Percentiles rank a stretch among this genome's conserved stretches.
phyloP scores from a whole-genome alignment of 176 grass and related monocot species.

The Lolium rigidum region DNA sequence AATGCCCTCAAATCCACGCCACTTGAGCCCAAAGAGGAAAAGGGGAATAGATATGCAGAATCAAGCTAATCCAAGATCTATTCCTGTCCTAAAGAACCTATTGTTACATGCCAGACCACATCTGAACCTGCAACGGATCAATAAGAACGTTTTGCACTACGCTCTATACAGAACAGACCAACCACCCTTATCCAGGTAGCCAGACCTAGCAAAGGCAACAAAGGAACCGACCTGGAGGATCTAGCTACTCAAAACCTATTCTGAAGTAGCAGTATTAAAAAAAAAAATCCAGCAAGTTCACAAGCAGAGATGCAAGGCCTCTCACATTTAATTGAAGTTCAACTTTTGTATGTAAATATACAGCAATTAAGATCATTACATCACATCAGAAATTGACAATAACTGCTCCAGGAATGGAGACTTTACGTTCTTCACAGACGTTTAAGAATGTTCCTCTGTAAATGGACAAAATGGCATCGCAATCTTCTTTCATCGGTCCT shows the following conservation, averaged over 20 bases:
- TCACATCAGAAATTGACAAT: background rate
- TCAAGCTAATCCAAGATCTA: background rate
- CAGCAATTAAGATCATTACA: background rate
- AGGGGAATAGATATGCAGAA: background rate
- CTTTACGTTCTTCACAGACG: background rate
- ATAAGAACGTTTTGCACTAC: background rate
- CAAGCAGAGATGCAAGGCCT: background rate
- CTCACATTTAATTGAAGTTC: background rate
- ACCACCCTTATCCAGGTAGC: background rate
- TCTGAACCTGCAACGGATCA: background rate
- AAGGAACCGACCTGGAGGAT: background rate
- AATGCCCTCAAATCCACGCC: background rate
- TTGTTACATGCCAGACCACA: background rate
- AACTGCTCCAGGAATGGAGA: background rate
- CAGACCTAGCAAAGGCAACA: background rate
- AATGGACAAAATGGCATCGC: background rate
- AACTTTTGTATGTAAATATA: slow-evolving; percentile 1
- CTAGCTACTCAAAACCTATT: background rate
- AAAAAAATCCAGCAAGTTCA: background rate
- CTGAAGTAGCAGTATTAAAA: background rate
- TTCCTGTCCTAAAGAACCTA: background rate
- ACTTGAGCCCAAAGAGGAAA: background rate
- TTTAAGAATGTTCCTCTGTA: background rate
- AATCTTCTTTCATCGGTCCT: background rate
- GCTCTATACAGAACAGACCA: background rate